phyloP scores from a whole-genome alignment of 306 rosid species.

The Castanopsis chinensis region DNA sequence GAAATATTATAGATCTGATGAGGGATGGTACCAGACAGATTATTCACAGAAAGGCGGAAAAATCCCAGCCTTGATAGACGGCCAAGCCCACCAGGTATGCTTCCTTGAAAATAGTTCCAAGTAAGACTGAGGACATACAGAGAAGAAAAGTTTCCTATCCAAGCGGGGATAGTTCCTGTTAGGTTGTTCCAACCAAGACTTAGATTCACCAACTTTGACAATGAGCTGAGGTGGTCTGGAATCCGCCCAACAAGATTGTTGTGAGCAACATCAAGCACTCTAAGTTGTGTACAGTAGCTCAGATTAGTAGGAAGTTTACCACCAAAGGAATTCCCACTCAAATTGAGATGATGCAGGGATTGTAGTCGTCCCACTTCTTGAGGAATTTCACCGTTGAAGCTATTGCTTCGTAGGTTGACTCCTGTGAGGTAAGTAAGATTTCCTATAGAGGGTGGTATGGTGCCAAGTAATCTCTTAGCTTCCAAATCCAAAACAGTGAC shows the following conservation, averaged over 20 bases:
- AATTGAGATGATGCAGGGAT: slow-evolving; percentile 15
- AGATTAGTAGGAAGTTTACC: slow-evolving; percentile 42
- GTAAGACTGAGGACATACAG: accelerated
- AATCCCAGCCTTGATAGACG: slow-evolving; percentile 10
- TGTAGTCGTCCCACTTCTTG: slow-evolving; percentile 19
- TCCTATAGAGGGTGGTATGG: slow-evolving; percentile 36
- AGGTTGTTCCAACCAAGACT: not conserved
- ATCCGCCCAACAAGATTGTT: slow-evolving; percentile 15
- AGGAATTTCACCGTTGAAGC: slow-evolving; percentile 16
- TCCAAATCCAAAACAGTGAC: slow-evolving; percentile 18
- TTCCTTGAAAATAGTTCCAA: no score
- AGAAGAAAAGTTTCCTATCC: slow-evolving; percentile 41
- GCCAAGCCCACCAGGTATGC: no score
- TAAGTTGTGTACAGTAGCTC: slow-evolving; percentile 20
- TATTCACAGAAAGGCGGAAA: slow-evolving; percentile 23
- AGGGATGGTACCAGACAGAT: slow-evolving; percentile 32
- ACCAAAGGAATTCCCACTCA: slow-evolving; percentile 20
- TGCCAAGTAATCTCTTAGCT: not conserved
- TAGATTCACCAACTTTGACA: slow-evolving; percentile 14
- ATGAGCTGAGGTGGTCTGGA: slow-evolving; percentile 3
- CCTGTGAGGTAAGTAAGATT: slow-evolving; percentile 38
- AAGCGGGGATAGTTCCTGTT: slow-evolving; percentile 38
- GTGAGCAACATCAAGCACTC: not conserved
- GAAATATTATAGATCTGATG: no score
- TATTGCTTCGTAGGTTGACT: slow-evolving; percentile 17